Percentiles rank a stretch among this genome's conserved stretches.
Evolutionary conservation across 2,329 filamentous ascomycete species (phyloP).

Genomic region (Colletotrichum costaricense): DNA sequence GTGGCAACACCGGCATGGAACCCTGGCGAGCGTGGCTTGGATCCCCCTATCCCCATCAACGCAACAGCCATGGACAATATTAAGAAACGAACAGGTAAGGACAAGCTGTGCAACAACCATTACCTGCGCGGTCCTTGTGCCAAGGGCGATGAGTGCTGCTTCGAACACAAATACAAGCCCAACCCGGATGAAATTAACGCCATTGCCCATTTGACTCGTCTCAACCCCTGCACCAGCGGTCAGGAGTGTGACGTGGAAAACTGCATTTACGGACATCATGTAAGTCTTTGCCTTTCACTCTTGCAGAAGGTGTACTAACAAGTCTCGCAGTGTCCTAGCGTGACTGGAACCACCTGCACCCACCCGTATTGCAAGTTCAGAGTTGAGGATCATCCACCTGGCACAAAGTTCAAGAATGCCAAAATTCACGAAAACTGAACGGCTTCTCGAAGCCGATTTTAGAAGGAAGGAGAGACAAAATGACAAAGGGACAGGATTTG

Average conservation of each 20-base stretch:
- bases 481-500: background rate
- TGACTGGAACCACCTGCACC: constrained; percentile 61
- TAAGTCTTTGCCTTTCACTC: constrained; percentile 47
- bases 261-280: constrained; percentile 74
- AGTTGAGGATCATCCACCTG: constrained; percentile 64
- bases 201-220: constrained; percentile 65
- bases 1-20: constrained; percentile 57
- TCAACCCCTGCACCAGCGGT: constrained; percentile 67
- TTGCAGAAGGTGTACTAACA: constrained; percentile 2
- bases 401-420: constrained; percentile 60
- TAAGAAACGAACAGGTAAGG: constrained; percentile 64
- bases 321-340: constrained; percentile 60
- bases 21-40: constrained; percentile 65
- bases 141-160: constrained; percentile 65
- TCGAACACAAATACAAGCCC: constrained; percentile 66
- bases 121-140: constrained; percentile 68
- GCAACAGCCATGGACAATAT: constrained; percentile 61
- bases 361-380: constrained; percentile 68
- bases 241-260: constrained; percentile 68
- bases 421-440: constrained; percentile 47
- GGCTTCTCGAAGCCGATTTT: background rate
- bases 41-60: constrained; percentile 61
- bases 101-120: constrained; percentile 72
- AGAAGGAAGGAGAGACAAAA: background rate
- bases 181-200: constrained; percentile 66